Evolutionary conservation across 2,329 filamentous ascomycete species (phyloP).

Genomic region (Furcasterigmium sp.): DNA sequence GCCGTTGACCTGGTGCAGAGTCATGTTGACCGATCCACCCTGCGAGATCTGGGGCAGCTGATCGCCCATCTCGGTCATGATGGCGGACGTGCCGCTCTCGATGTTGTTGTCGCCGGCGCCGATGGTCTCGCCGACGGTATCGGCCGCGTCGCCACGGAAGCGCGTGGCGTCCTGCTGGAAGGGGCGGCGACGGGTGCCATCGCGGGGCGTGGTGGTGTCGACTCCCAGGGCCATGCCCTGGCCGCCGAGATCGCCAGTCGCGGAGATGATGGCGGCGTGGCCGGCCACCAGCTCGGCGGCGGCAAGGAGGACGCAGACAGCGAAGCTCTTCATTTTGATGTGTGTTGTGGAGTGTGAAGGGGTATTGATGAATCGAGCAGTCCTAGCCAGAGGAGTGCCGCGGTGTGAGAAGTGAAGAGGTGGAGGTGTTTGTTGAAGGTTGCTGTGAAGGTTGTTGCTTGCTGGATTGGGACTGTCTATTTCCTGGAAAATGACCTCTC

Average conservation of each 20-base stretch:
- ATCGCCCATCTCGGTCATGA: constrained; percentile 52
- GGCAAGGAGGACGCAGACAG: constrained; percentile 43
- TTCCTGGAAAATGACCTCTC: no score
- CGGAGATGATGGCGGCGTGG: constrained; percentile 55
- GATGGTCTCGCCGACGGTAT: constrained; percentile 53
- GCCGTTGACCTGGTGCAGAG: constrained; percentile 20
- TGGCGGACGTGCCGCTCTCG: constrained; percentile 48
- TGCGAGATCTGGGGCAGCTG: constrained; percentile 52
- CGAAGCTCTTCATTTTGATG: constrained; percentile 24
- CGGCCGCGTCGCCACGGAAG: constrained; percentile 48
- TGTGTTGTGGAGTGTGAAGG: background rate
- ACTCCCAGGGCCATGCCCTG: constrained; percentile 46
- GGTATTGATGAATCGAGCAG: background rate
- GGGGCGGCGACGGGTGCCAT: constrained; percentile 52
- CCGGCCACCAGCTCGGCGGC: constrained; percentile 50
- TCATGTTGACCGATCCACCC: constrained; percentile 55
- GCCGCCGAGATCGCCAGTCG: constrained; percentile 52
- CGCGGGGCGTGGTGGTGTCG: constrained; percentile 51
- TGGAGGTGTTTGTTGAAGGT: background rate
- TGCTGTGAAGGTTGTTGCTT: no score
- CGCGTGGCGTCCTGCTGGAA: constrained; percentile 61
- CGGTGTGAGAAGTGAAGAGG: background rate
- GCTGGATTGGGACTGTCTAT: no score
- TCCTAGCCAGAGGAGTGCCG: constrained; percentile 11
- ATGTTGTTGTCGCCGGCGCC: constrained; percentile 50